These are phyloP conservation scores for Cutaneotrichosporon dermatis DNA, from an alignment of 1,284 basidiomycete genomes.

Conservation along the genomic window DNA sequence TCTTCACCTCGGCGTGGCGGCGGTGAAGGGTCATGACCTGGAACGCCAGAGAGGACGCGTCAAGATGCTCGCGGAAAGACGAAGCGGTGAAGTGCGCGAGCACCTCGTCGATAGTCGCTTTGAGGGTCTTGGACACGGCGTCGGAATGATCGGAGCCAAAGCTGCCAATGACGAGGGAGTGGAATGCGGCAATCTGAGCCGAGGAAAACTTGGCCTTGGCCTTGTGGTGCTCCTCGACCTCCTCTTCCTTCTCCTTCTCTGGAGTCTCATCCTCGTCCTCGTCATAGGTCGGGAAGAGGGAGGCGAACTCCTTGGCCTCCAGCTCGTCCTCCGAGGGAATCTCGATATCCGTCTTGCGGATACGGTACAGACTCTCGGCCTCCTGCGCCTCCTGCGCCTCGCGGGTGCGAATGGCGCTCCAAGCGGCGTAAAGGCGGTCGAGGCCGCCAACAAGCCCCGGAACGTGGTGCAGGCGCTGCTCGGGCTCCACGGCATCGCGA, in stretches of 20 bases:
- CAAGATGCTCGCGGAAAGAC: slow-evolving; percentile 30
- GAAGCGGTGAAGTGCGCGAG: slow-evolving; percentile 23
- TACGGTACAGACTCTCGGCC: slow-evolving; percentile 73
- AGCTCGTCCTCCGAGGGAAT: slow-evolving; percentile 65
- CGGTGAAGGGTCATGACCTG: slow-evolving; percentile 31
- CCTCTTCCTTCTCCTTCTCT: slow-evolving; percentile 6
- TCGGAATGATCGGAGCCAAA: slow-evolving; percentile 15
- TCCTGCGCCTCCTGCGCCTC: slow-evolving; percentile 63
- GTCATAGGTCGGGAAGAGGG: slow-evolving; percentile 79
- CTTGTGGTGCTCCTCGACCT: slow-evolving; percentile 5
- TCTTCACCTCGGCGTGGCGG: slow-evolving; percentile 47
- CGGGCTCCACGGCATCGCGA: slow-evolving; percentile 47
- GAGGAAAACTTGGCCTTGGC: slow-evolving; percentile 23
- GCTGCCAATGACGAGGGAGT: slow-evolving; percentile 22
- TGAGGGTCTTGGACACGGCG: slow-evolving; percentile 13
- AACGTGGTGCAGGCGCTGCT: slow-evolving; percentile 16
- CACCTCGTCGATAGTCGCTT: slow-evolving; percentile 24
- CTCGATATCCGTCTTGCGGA: slow-evolving; percentile 59
- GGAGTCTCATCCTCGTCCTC: slow-evolving; percentile 47
- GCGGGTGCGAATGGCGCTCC: slow-evolving; percentile 73
- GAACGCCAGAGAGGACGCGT: slow-evolving; percentile 33
- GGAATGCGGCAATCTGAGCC: slow-evolving; percentile 28
- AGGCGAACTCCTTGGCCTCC: slow-evolving; percentile 75
- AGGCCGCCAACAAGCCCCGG: slow-evolving; percentile 56
- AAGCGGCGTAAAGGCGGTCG: slow-evolving; percentile 70